Percentiles rank a stretch among this genome's conserved stretches.
Conservation (phyloP, 2,329 filamentous ascomycete species). For the Penicillium sp. region DNA sequence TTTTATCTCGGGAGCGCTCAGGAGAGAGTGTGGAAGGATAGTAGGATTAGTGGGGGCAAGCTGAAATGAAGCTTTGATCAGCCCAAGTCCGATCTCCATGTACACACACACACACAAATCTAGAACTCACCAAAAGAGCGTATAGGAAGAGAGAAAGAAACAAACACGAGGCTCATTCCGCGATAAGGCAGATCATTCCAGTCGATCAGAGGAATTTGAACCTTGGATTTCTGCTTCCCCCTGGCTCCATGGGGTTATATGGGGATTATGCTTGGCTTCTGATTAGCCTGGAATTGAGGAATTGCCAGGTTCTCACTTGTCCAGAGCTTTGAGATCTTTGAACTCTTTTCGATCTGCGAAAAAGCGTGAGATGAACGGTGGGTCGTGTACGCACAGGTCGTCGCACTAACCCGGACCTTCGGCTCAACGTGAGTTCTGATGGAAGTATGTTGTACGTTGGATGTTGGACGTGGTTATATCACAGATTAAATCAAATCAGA, state of each 20-base stretch:
- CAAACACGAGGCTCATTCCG: slow-evolving; percentile 9
- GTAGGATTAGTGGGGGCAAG: slow-evolving; percentile 11
- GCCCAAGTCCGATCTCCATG: neutral
- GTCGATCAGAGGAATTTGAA: slow-evolving; percentile 11
- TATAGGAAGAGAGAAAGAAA: slow-evolving; percentile 8
- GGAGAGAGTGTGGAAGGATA: slow-evolving; percentile 5
- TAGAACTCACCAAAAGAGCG: slow-evolving; percentile 5
- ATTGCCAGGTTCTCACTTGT: neutral
- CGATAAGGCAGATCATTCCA: slow-evolving; percentile 14
- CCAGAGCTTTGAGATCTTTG: neutral
- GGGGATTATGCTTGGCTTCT: neutral
- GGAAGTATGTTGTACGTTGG: neutral
- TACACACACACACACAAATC: neutral
- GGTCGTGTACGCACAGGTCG: slow-evolving; percentile 11
- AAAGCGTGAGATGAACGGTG: slow-evolving; percentile 14
- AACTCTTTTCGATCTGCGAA: slow-evolving; percentile 1
- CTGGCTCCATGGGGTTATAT: neutral
- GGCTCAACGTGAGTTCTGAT: neutral
- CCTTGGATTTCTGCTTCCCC: slow-evolving; percentile 1
- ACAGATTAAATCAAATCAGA: neutral
- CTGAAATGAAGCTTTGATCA: slow-evolving; percentile 13
- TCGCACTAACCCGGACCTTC: neutral
- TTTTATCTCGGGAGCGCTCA: neutral
- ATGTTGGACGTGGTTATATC: neutral
- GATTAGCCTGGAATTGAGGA: neutral